Conservation (phyloP, 169 alveolate genomes). For the Cryptosporidium parvum region DNA sequence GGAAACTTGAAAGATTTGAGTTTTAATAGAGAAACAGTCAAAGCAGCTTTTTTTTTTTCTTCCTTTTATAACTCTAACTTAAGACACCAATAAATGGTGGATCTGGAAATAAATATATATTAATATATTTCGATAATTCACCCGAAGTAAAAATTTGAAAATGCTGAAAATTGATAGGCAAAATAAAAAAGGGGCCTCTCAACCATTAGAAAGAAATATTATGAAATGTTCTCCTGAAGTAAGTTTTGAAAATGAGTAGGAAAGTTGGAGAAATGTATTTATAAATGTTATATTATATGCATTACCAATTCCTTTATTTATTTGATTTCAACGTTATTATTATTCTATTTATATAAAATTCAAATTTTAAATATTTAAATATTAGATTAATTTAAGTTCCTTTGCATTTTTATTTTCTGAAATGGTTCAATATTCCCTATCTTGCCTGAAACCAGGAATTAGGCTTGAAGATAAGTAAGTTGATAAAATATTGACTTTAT, state of each 20-base stretch:
- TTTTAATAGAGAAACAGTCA: neutral
- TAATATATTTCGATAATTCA: neutral
- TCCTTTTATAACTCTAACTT: too few species aligned
- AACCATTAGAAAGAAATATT: slow-evolving; percentile 71
- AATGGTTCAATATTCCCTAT: slow-evolving; percentile 84
- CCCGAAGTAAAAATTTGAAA: neutral
- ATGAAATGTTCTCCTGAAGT: slow-evolving; percentile 64
- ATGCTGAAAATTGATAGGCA: slow-evolving; percentile 60
- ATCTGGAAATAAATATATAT: neutral
- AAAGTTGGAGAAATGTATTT: neutral
- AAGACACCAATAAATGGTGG: neutral
- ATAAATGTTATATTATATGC: neutral
- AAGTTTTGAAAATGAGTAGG: neutral
- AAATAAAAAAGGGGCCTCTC: slow-evolving; percentile 44
- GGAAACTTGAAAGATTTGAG: neutral
- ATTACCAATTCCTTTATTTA: neutral
- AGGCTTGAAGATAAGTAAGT: slow-evolving; percentile 83
- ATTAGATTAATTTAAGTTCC: slow-evolving; percentile 82
- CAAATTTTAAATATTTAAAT: neutral
- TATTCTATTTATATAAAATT: neutral
- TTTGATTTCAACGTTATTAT: neutral
- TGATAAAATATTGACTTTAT: neutral
- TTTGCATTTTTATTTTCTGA: slow-evolving; percentile 84
- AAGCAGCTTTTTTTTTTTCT: neutral
- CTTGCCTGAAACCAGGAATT: slow-evolving; percentile 82